Base-by-base conservation (phyloP, 306 rosid species). In the Clitoria ternatea region DNA sequence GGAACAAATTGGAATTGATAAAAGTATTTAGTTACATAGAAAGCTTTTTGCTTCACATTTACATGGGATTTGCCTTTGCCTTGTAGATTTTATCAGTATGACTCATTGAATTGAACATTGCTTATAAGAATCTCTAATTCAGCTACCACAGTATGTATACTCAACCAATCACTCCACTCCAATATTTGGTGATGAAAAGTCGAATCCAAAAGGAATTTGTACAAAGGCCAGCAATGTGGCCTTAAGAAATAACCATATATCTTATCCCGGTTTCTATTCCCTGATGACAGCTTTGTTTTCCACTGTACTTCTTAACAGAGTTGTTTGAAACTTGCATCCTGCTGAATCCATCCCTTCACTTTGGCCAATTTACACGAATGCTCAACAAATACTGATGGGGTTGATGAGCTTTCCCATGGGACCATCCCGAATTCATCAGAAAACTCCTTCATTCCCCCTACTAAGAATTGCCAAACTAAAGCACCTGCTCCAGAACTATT, bases 381-480 rank as follows among this genome's bases (percentile, higher is more conserved):
- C 40, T 80, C 70, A 24, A 79, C 49, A 10, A 89, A 83, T 35
- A 89, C 72, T 9, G 60, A 55, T 62, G 84, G 71, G 9, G 80
- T 85, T 0, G 97, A 69, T 1, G 82, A 72, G 35, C 81, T 86
- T 73, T 85, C 91, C 77, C 84, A 70, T 0, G 96, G 96, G 22
- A 94, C 83, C 44, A 94, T 80, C 6, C 87, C 97, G 15, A 89
- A 94, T 49, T 91, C 97, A 79, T 94, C 97, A 14, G 87, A 78
- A 54, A 79, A 91, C 70, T 89, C 95, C 4, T 77, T 77, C 88
- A 94, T 91, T 74, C 96, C 92, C 12, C 67, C 86, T 0, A 87
- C 96, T 11, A 94, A 77, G 76, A 87, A 85, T 83, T 94, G 99
- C 99, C 99, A 91, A 44, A 86, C 85, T 13, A 94, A 60, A 60